Base-by-base conservation (phyloP, 2,329 filamentous ascomycete species). In the Colletotrichum simmondsii region DNA sequence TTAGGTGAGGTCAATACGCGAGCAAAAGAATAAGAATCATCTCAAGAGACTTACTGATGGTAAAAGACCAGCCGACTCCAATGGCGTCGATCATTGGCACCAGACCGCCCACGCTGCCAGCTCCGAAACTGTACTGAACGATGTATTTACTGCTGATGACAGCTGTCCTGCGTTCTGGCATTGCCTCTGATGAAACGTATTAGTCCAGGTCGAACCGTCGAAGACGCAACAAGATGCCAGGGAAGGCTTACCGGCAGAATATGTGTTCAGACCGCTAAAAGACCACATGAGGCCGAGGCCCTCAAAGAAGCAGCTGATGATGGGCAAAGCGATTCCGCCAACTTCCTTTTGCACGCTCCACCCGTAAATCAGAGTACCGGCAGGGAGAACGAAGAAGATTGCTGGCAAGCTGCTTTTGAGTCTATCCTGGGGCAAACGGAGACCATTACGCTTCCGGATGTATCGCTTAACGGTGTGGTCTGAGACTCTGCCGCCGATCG, bases 341-440 rank as follows among this genome's bases (percentile, higher is more conserved):
- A 62, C 42, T 75, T 2, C 81, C 79, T 2, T 81, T 80, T 4
- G 80, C 53, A n/a, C 75, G 65, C n/a, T 79, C 85, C 92, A 94
- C 1, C 92, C 92, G 74, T 94, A 95, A 2, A 94, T 80, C 2
- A 95, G 83, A 82, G 94, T 91, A 76, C 90, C 92, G 0, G 82
- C 86, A 0, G 92, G 91, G 10, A 93, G 89, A 2, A 87, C 84
- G n/a, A 88, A 75, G 1, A 89, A 89, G 73, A 93, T 83, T 77
- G 92, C 92, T 0, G 87, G 83, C 0, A 93, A 77, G 30, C 88
- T 88, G 0, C 88, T 89, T 35, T 90, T 88, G 22, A 95, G 83
- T 0, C 93, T 86, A 79, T 95, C 93, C 79, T 95, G 92, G 0
- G 93, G 88, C 0, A 94, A 84, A 2, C 92, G 89, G 19, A 90